These are phyloP conservation scores for Quercus berberidifolia DNA, from an alignment of 306 rosid species.

Conservation along the genomic window DNA sequence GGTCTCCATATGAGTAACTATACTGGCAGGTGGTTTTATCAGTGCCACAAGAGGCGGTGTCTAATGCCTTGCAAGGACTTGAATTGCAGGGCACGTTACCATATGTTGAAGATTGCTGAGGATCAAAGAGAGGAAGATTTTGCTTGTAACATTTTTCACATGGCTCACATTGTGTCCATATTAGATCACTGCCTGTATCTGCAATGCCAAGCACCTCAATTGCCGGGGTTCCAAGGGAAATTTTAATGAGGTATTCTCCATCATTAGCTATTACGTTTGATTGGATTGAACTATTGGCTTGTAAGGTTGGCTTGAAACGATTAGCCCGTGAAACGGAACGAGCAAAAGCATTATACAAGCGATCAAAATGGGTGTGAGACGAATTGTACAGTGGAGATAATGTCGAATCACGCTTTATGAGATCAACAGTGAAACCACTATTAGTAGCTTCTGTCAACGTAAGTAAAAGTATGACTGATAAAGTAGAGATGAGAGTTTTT, in stretches of 20 bases:
- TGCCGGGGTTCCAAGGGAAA: slow-evolving; percentile 55
- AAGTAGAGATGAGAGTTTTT: not conserved
- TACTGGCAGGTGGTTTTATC: slow-evolving; percentile 13
- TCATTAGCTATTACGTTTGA: slow-evolving; percentile 16
- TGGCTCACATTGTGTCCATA: slow-evolving; percentile 64
- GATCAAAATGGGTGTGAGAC: slow-evolving; percentile 21
- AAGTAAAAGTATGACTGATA: not conserved
- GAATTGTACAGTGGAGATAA: slow-evolving; percentile 40
- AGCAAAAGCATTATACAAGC: slow-evolving; percentile 31
- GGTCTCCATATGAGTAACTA: slow-evolving; percentile 36
- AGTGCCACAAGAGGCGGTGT: not conserved
- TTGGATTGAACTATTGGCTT: not conserved
- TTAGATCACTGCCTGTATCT: slow-evolving; percentile 67
- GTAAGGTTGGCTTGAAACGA: not conserved
- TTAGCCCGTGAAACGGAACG: slow-evolving; percentile 39
- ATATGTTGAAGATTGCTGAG: slow-evolving; percentile 40
- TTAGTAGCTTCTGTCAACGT: not conserved
- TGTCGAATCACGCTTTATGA: slow-evolving; percentile 52
- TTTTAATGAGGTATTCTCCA: slow-evolving; percentile 52
- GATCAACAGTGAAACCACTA: slow-evolving; percentile 19
- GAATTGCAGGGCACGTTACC: slow-evolving; percentile 20
- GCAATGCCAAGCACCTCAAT: slow-evolving; percentile 37
- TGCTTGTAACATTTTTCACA: slow-evolving; percentile 51
- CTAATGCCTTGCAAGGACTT: slow-evolving; percentile 2
- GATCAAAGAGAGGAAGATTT: slow-evolving; percentile 37